A percentile compares a stretch with the other conserved stretches of the same genome.
phyloP scores from a whole-genome alignment of 306 rosid genomes.

The Glycine tomentella region DNA sequence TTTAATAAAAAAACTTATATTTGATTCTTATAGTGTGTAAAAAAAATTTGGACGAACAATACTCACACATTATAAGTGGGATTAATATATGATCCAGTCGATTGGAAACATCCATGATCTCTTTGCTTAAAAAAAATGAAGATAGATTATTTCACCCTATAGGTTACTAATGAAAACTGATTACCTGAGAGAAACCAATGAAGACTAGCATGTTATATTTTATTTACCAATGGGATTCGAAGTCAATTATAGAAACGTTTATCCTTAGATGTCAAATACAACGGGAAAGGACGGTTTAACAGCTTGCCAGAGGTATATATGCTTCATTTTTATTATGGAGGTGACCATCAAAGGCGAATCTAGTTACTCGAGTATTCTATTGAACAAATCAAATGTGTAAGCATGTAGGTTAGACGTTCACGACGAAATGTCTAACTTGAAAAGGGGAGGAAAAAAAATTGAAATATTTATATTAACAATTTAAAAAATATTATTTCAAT shows the following conservation, averaged over 20 bases:
- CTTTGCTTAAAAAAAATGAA: too few species aligned
- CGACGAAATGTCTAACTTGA: not conserved
- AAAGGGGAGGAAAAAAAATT: not conserved
- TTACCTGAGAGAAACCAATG: not conserved
- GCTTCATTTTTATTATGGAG: not conserved
- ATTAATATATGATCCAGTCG: too few species aligned
- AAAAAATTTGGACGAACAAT: accelerated
- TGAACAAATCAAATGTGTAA: constrained; percentile 22
- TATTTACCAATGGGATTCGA: not conserved
- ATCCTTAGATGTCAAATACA: not conserved
- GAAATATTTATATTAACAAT: not conserved
- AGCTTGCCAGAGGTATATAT: not conserved
- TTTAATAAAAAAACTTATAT: too few species aligned
- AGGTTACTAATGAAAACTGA: constrained; percentile 17
- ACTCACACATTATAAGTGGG: too few species aligned
- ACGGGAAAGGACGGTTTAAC: not conserved
- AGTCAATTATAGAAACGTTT: not conserved
- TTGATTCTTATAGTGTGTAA: too few species aligned
- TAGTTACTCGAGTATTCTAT: not conserved
- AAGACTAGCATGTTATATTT: not conserved
- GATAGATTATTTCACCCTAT: not conserved
- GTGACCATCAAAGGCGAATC: constrained; percentile 3
- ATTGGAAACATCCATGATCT: too few species aligned
- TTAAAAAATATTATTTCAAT: not conserved
- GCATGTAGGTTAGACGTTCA: not conserved